Base-by-base conservation (phyloP, 2,329 filamentous ascomycete genomes). In the Fonsecaea nubica region DNA sequence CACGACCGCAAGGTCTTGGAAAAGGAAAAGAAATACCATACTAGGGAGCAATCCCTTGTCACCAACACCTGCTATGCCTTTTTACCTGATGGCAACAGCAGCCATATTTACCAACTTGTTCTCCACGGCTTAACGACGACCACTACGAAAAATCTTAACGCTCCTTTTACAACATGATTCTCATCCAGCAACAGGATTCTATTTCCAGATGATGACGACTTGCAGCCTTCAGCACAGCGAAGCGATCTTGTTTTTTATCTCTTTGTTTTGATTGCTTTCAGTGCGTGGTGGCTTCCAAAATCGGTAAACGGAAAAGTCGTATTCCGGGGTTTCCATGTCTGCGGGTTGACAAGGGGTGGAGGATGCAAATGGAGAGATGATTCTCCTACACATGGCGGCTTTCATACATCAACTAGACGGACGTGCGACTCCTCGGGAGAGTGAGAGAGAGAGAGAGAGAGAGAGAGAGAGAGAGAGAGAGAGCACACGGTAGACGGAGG, bases 171-270 rank as follows among this genome's bases (percentile, higher is more conserved):
- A 38, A 55, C 18, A 55, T 38, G n/a, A 55, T 36, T 36, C 36
- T 48, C 50, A 53, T 54, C 52, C 33, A 38, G 21, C 18, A 55
- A 42, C 30, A 32, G 30, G 30, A 54, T 33, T 33, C 30, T 33
- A 15, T 35, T 53, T 53, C 50, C 25, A 40, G 21, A 62, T 62
- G 52, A 62, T 56, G 36, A 48, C 38, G 60, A 62, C 52, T 50
- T 62, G 60, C 60, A 55, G 15, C 35, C 60, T 62, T 62, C 60
- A 55, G 60, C 60, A 56, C 60, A 62, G 38, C 59, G 59, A 55
- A 56, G 50, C 50, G 25, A 30, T 10, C 15, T 18, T 13, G 10
- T 12, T 30, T 50, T 50, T 13, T 50, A 4, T 7, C 12, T 25
- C 33, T 18, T 5, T 35, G 40, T 42, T 45, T 21, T 59, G 25